Percentiles rank a stretch among this genome's conserved stretches.
These are phyloP conservation scores for Hortiboletus campestris DNA, from an alignment of 768 basidiomycete species.

Conservation along the genomic window DNA sequence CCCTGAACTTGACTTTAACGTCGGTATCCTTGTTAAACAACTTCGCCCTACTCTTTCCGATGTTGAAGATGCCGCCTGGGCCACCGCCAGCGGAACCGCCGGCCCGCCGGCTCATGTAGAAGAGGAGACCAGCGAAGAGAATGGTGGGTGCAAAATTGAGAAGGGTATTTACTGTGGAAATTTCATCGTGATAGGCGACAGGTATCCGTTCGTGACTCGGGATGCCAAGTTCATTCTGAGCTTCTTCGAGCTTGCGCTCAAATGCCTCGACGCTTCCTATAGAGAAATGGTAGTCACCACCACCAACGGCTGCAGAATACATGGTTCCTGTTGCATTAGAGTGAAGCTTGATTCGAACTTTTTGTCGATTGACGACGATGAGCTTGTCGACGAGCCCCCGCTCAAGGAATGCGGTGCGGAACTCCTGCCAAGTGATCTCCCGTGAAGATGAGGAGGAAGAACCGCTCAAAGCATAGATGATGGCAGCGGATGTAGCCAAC, in stretches of 20 bases:
- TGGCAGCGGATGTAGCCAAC: slow-evolving; percentile 56
- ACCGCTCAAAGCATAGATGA: slow-evolving; percentile 59
- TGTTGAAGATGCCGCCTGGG: slow-evolving; percentile 91
- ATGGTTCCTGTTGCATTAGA: slow-evolving; percentile 81
- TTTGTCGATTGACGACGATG: slow-evolving; percentile 84
- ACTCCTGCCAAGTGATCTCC: slow-evolving; percentile 99
- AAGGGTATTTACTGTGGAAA: slow-evolving; percentile 75
- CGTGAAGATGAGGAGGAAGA: slow-evolving; percentile 52
- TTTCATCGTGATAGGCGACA: slow-evolving; percentile 95
- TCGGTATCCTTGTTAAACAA: slow-evolving; percentile 97
- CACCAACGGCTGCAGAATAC: slow-evolving; percentile 58
- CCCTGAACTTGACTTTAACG: slow-evolving; percentile 89
- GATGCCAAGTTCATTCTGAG: slow-evolving; percentile 89
- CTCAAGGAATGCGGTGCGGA: slow-evolving; percentile 94
- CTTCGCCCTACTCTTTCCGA: slow-evolving; percentile 93
- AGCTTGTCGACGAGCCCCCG: slow-evolving; percentile 95
- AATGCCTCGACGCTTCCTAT: slow-evolving; percentile 98
- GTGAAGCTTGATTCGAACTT: slow-evolving; percentile 90
- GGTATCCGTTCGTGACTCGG: slow-evolving; percentile 92
- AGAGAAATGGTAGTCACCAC: slow-evolving; percentile 86
- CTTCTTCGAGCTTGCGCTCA: slow-evolving; percentile 91
- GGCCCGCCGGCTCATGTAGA: slow-evolving; percentile 81
- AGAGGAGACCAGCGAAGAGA: slow-evolving; percentile 84
- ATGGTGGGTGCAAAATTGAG: slow-evolving; percentile 95
- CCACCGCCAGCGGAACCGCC: slow-evolving; percentile 56